Percentiles rank a stretch among this genome's conserved stretches.
These are phyloP conservation scores for Krasilnikovozyma curviuscula DNA, from an alignment of 768 basidiomycete species.

Conservation along the genomic window DNA sequence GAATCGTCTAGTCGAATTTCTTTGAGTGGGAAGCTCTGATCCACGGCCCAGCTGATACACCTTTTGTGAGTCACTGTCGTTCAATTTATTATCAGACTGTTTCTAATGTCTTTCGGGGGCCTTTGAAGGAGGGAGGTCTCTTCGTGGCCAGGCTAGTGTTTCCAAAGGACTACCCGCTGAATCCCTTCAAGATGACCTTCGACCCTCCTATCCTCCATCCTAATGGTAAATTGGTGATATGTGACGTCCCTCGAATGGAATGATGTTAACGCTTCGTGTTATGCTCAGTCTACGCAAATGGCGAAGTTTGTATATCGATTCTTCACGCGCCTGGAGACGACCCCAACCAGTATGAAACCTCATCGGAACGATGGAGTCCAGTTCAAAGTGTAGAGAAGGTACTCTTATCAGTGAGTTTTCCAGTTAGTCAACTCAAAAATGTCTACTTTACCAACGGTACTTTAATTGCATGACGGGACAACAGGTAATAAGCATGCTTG, in stretches of 20 bases:
- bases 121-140: slow-evolving; percentile 8
- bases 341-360: slow-evolving; percentile 65
- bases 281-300: slow-evolving; percentile 70
- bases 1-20: slow-evolving; percentile 37
- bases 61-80: slow-evolving; percentile 73
- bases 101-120: too few relatives aligned
- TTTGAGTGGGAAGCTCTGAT: slow-evolving; percentile 94
- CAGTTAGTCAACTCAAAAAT: too few relatives aligned
- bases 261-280: not conserved
- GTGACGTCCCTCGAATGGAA: not conserved
- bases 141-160: slow-evolving; percentile 2
- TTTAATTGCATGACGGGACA: too few relatives aligned
- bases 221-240: slow-evolving; percentile 68
- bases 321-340: slow-evolving; percentile 57
- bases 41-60: slow-evolving; percentile 80
- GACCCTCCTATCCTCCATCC: slow-evolving; percentile 95
- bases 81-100: too few relatives aligned
- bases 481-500: slow-evolving; percentile 96
- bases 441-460: too few relatives aligned
- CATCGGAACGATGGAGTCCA: slow-evolving; percentile 95
- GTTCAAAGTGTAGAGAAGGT: slow-evolving; percentile 97
- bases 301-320: slow-evolving; percentile 95
- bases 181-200: slow-evolving; percentile 98
- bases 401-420: slow-evolving; percentile 76
- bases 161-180: slow-evolving; percentile 65